phyloP scores from a whole-genome alignment of 2,329 filamentous ascomycete species.

The Tolypocladium ovalisporum region DNA sequence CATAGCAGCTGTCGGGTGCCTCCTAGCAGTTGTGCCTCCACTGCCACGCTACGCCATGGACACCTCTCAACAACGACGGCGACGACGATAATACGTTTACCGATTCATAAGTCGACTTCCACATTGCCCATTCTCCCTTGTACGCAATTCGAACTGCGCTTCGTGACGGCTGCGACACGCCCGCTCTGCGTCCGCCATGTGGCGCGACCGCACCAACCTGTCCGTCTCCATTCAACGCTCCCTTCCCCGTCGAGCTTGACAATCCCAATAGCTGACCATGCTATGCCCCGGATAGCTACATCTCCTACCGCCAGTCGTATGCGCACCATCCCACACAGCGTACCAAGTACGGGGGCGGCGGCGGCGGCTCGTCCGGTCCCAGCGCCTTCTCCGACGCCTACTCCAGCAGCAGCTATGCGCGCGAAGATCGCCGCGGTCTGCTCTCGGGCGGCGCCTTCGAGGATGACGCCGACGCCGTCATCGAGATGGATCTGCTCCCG shows the following conservation, averaged over 20 bases:
- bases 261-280: neutral
- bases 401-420: conserved; percentile 33
- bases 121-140: conserved; percentile 1
- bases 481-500: conserved; percentile 95
- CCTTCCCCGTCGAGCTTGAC: neutral
- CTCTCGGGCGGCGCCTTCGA: conserved; percentile 69
- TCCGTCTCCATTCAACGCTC: conserved; percentile 33
- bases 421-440: conserved; percentile 60
- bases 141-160: neutral
- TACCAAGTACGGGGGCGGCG: conserved; percentile 49
- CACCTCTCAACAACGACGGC: neutral
- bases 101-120: conserved; percentile 6
- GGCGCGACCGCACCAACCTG: conserved; percentile 99
- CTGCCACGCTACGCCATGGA: neutral
- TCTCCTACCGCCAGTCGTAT: conserved; percentile 98
- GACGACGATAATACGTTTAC: neutral
- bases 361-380: conserved; percentile 33
- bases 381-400: conserved; percentile 49
- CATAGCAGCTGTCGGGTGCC: no score
- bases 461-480: conserved; percentile 86
- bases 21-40: neutral
- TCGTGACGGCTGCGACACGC: conserved; percentile 15
- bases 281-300: conserved; percentile 52
- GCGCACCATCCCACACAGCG: conserved; percentile 87
- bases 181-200: conserved; percentile 61